A percentile compares a stretch with the other conserved stretches of the same genome.
Conservation (phyloP, 139 green algal genomes). For the Haematococcus sp. region DNA sequence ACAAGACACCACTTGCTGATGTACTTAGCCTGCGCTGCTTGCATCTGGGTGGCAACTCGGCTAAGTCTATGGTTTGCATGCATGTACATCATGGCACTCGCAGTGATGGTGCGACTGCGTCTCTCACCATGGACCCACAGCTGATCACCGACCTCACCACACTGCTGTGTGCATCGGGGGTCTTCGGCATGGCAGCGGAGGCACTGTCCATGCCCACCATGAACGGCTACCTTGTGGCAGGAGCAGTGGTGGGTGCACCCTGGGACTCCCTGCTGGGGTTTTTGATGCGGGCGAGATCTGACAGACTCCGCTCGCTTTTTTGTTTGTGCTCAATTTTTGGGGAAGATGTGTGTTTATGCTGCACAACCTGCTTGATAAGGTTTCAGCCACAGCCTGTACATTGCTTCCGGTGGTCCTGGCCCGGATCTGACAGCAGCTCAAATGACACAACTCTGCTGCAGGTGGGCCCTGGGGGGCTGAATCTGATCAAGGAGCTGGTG, state of each 20-base stretch:
- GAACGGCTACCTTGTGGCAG: slow-evolving; percentile 96
- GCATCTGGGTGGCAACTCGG: too few relatives aligned
- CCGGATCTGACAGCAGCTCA: too few relatives aligned
- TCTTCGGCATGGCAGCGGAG: slow-evolving; percentile 74
- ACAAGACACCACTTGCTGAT: too few relatives aligned
- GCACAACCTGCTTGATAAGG: too few relatives aligned
- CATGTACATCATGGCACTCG: not conserved
- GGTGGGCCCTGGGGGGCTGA: not conserved
- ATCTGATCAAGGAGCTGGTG: slow-evolving; percentile 38
- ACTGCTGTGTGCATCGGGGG: not conserved
- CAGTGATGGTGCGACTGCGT: slow-evolving; percentile 62
- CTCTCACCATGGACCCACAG: slow-evolving; percentile 86
- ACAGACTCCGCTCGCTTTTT: too few relatives aligned
- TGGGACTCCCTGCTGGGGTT: slow-evolving; percentile 83
- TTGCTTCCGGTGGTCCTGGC: too few relatives aligned
- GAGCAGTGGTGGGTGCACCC: slow-evolving; percentile 84
- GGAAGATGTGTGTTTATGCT: slow-evolving; percentile 43
- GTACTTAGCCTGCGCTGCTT: too few relatives aligned
- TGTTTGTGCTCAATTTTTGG: too few relatives aligned
- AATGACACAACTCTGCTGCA: too few relatives aligned
- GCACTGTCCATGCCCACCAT: slow-evolving; percentile 85
- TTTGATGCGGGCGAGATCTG: too few relatives aligned
- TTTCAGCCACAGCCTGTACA: too few relatives aligned
- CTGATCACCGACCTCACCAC: slow-evolving; percentile 82
- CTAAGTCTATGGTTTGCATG: too few relatives aligned